Base-by-base conservation (phyloP, 1,139 yeast species). In the Taphrina wiesneri region DNA sequence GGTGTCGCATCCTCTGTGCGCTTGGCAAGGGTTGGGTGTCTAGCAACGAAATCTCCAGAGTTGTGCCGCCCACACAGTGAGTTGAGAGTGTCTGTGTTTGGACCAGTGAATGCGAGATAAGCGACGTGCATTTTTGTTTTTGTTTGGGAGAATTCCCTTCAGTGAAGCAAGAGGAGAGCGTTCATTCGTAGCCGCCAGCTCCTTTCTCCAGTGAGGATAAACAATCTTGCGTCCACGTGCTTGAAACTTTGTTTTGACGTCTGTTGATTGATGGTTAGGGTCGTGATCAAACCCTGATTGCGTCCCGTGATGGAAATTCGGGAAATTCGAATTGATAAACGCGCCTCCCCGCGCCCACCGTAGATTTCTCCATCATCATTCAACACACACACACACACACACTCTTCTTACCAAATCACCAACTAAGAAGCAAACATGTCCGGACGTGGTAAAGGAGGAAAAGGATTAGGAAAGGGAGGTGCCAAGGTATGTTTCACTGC, bases 401-500 rank as follows among this genome's bases (percentile, higher is more conserved):
- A n/a, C 30, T 26, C 21, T 7, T 26, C 36, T 25, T 17, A 13
- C 36, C 25, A 7, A 32, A 26, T 52, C 28, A 23, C n/a, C 62
- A 13, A 56, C 53, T 30, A 54, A 30, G 13, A 2, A 43, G 26
- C 62, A 56, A 60, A 26, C 57, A 60, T 60, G 64, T 60, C 64
- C 41, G 64, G 64, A 60, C 64, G 64, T 21, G 97, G 97, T 79
- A 91, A 91, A 90, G 97, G 97, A 79, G 97, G 97, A 81, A 91
- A 91, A 88, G 97, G 97, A 82, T 85, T 91, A 77, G 98, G 98
- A 79, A 92, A 93, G 83, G 98, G 75, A 67, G 72, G 70, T 54
- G 73, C 70, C 34, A 56, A 62, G 53, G 63, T 46, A 53, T 41
- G 69, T 26, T 19, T 13, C 23, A 19, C 21, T 23, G 15, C 28